Conservation (phyloP, 2,329 filamentous ascomycete genomes). For the Aspergillus neoniger region DNA sequence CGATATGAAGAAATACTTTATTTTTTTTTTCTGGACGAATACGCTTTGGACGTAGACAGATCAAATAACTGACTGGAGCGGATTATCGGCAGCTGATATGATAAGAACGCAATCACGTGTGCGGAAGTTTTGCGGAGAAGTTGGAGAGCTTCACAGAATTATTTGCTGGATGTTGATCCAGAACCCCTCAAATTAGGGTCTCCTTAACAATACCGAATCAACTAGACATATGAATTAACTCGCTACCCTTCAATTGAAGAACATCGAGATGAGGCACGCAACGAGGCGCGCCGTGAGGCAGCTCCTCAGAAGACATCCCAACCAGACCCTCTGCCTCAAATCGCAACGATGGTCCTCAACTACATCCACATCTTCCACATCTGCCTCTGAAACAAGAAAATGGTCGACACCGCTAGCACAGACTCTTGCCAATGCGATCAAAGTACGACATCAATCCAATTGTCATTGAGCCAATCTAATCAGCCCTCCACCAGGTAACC, state of each 20-base stretch:
- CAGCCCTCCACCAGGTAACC: conserved; percentile 61
- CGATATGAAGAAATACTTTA: neutral
- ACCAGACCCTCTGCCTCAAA: conserved; percentile 16
- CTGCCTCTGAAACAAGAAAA: conserved; percentile 50
- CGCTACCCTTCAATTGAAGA: too few relatives aligned
- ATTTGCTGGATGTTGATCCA: neutral
- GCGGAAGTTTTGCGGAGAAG: conserved; percentile 31
- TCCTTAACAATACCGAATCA: neutral
- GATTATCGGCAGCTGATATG: conserved; percentile 11
- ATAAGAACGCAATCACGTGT: conserved; percentile 27
- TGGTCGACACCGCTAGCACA: conserved; percentile 95
- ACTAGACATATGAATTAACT: neutral
- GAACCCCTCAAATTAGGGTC: neutral
- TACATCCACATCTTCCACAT: conserved; percentile 16
- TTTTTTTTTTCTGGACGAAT: neutral
- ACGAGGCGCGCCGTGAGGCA: conserved; percentile 33
- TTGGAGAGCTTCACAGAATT: conserved; percentile 16
- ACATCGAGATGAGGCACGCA: conserved; percentile 30
- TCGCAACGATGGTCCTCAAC: conserved; percentile 37
- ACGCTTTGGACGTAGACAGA: neutral
- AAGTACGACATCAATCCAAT: conserved; percentile 55
- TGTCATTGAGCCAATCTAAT: neutral
- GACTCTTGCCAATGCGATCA: conserved; percentile 81
- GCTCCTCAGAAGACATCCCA: conserved; percentile 25
- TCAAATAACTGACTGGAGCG: neutral